Conservation (phyloP, 2,329 filamentous ascomycete genomes). For the Leptoxyphium fumago region DNA sequence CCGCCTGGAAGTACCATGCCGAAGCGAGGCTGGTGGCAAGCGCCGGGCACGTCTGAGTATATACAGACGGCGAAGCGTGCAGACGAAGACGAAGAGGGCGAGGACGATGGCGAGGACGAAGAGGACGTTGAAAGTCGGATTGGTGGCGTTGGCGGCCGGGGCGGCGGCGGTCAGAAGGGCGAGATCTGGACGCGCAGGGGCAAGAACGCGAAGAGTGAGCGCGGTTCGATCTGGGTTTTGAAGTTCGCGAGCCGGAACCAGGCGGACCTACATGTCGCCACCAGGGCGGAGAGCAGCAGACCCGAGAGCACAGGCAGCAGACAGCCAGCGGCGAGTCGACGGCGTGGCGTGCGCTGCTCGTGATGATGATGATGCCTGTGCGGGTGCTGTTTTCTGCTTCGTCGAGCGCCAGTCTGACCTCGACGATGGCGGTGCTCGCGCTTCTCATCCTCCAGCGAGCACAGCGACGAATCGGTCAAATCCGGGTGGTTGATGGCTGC, state of each 20-base stretch:
- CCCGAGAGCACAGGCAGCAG: conserved; percentile 12
- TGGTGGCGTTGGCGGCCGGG: conserved; percentile 32
- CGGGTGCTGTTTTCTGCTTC: conserved; percentile 3
- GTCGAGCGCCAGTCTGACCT: conserved; percentile 7
- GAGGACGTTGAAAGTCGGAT: conserved; percentile 62
- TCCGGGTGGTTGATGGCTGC: conserved; percentile 18
- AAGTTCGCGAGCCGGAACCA: neutral
- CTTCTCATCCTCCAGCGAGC: conserved; percentile 15
- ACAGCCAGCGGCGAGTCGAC: neutral
- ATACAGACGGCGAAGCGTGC: conserved; percentile 59
- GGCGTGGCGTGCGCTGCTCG: neutral
- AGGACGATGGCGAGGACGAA: conserved; percentile 64
- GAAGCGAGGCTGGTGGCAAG: neutral
- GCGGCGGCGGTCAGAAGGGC: conserved; percentile 50
- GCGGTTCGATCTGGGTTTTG: neutral
- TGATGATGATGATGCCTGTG: neutral
- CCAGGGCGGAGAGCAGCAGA: conserved; percentile 14
- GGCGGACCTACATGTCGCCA: conserved; percentile 18
- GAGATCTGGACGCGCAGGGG: conserved; percentile 42
- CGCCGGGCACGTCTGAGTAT: conserved; percentile 35
- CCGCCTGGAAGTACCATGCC: conserved; percentile 4
- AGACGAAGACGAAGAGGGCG: conserved; percentile 65
- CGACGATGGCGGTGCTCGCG: conserved; percentile 7
- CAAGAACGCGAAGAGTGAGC: neutral
- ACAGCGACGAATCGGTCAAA: conserved; percentile 13